Base-by-base conservation (phyloP, 164 flowering plant species). In the Macadamia tetraphylla region DNA sequence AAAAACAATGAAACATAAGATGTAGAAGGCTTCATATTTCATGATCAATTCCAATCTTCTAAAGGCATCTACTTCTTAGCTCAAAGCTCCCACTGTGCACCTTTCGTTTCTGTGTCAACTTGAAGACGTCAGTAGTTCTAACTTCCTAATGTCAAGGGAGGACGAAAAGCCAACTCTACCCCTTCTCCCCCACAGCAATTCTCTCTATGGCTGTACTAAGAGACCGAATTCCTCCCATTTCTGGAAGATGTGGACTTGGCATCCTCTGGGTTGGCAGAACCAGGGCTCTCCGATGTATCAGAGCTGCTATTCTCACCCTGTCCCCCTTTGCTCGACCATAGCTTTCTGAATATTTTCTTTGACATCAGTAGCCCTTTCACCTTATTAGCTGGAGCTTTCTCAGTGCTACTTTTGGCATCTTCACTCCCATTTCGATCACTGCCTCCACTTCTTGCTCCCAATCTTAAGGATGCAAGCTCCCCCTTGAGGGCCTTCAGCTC, bases 251-350 rank as follows among this genome's bases (percentile, higher is more conserved):
- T 86, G 9, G 78, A 83, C 62, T 80, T 86, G 9, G 68, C 71
- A 56, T 85, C 92, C 31, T 83, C 89, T 9, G 71, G 79, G 71
- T 77, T 85, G 9, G 68, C 80, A 42, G 86, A 84, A 29, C 83
- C 84, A 31, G 81, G 82, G 67, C 87, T 85, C 69, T 70, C 90
- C 4, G 91, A 82, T n/a, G 88, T 84, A 71, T 88, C 91, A 4
- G 90, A 82, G 66, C 88, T 82, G 58, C 89, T 85, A 61, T 79
- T 80, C 70, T 84, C 91, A n/a, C 77, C 80, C 6, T 69, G 76
- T 30, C 66, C 73, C 31, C 81, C 79, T 76, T 83, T 86, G 68
- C 69, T 68, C 8, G 88, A 84, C 89, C 84, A 85, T 5, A 86
- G 75, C 77, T 77, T 84, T 12, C 80, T 71, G 66, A 88, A 81